Conservation (phyloP, 2,329 filamentous ascomycete genomes). For the Trichophyton simii region DNA sequence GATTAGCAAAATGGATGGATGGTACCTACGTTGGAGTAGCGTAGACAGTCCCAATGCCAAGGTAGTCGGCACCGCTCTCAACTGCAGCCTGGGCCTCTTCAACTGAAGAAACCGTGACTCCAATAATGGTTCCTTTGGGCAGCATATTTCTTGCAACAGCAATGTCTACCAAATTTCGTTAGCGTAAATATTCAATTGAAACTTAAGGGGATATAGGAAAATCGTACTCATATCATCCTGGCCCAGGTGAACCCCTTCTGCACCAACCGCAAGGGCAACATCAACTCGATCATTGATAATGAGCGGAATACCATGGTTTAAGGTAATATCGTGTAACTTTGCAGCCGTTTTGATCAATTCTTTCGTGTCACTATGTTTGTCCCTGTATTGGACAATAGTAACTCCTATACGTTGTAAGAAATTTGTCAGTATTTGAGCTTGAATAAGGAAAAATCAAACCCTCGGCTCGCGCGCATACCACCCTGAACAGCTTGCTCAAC, state of each 20-base stretch:
- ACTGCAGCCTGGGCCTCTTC: constrained; percentile 63
- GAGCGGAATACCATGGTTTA: constrained; percentile 57
- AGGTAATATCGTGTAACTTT: constrained; percentile 59
- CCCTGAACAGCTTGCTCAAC: constrained; percentile 65
- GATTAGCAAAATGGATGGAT: neutral
- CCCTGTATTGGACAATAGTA: constrained; percentile 78
- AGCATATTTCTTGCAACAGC: constrained; percentile 57
- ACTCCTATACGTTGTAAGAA: constrained; percentile 39
- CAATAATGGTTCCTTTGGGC: constrained; percentile 67
- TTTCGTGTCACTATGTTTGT: constrained; percentile 69
- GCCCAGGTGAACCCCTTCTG: constrained; percentile 86
- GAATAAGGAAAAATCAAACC: neutral
- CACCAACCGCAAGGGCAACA: constrained; percentile 70
- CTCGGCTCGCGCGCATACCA: constrained; percentile 36
- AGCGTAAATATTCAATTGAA: neutral
- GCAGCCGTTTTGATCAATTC: constrained; percentile 57
- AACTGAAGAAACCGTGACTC: constrained; percentile 66
- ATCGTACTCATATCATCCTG: constrained; percentile 76
- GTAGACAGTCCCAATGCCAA: constrained; percentile 83
- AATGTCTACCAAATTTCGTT: constrained; percentile 36
- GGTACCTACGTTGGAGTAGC: constrained; percentile 61
- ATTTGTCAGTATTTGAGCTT: neutral
- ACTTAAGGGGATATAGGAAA: neutral
- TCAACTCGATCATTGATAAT: constrained; percentile 90
- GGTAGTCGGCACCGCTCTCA: constrained; percentile 68